These are phyloP conservation scores for Fusarium palustre DNA, from an alignment of 2,329 filamentous ascomycete species.

Conservation along the genomic window DNA sequence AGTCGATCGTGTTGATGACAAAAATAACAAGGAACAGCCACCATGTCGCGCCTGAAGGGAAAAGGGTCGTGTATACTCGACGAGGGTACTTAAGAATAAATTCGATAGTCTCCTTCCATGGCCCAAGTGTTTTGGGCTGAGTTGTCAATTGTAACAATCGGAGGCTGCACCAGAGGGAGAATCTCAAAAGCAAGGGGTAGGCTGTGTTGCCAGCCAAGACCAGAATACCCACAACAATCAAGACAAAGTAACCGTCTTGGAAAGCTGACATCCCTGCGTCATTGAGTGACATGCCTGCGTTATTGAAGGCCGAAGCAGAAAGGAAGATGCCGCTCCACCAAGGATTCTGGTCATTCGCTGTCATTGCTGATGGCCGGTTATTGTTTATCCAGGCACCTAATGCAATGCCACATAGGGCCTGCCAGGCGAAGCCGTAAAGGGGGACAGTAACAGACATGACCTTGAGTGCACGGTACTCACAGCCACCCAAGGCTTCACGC, in stretches of 20 bases:
- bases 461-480: constrained; percentile 72
- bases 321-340: constrained; percentile 79
- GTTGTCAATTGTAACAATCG: constrained; percentile 56
- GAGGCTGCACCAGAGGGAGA: constrained; percentile 67
- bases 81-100: constrained; percentile 68
- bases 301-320: constrained; percentile 76
- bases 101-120: constrained; percentile 62
- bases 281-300: constrained; percentile 75
- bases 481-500: constrained; percentile 69
- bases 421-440: constrained; percentile 69
- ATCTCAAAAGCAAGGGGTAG: constrained; percentile 72
- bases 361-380: constrained; percentile 61
- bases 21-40: constrained; percentile 72
- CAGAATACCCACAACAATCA: constrained; percentile 66
- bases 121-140: constrained; percentile 50
- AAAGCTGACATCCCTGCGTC: constrained; percentile 75
- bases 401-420: constrained; percentile 68
- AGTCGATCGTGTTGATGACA: constrained; percentile 71
- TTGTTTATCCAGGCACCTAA: constrained; percentile 70
- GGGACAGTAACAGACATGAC: constrained; percentile 70
- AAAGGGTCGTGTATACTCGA: constrained; percentile 72
- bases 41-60: constrained; percentile 73
- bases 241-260: constrained; percentile 62
- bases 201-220: constrained; percentile 75
- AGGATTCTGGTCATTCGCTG: constrained; percentile 69